Evolutionary conservation across 495 filamentous ascomycete genomes (phyloP), one percentile per base, ranked within the genome.

Genomic region (Xylaria intraflava): DNA sequence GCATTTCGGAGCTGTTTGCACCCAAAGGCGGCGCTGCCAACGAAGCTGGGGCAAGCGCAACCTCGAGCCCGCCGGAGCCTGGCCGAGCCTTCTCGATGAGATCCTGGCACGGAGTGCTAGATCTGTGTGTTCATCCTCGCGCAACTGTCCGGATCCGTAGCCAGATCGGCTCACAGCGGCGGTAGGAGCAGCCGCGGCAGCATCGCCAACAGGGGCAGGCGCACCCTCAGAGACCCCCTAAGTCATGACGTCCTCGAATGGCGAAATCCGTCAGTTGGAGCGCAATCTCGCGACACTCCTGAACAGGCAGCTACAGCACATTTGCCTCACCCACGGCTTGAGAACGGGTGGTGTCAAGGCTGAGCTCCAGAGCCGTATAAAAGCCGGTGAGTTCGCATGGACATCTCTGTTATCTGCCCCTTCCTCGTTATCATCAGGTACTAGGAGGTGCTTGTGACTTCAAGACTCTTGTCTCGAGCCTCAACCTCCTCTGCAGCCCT

Each of bases 331-430:
- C 50, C 85, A 92, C 65, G 78, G 81, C 24, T 75, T 92, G 16
- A 72, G 77, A 30, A 83, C 88, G 35, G 86, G 81, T 24, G 93
- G 93, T 8, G 82, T 89, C 54, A 98, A 98, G 71, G 75, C 81
- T 24, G 76, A 84, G 17, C 71, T 97, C 38, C 90, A 95, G 66
- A 67, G 69, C 23, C 84, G 91, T 54, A 84, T 96, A 43, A 82
- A 84, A 55, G 65, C 79, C 24, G 80, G 93, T 96, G 73, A 67
- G 87, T 82, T 20, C 7, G 14, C 29, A 35, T 31, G 11, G 2
- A 33, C 35, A 3, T 22, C 4, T 29, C 20, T 35, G 17, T 19
- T 17, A 29, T 19, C 47, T 35, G 16, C 22, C 33, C 2, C 31
- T 20, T 40, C 38, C n/a, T n/a, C n/a, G n/a, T n/a, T n/a, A n/a